Percentiles rank a stretch among this genome's conserved stretches.
These are phyloP conservation scores for Bidens hawaiensis DNA, from an alignment of 140 eudicot genomes.

Conservation along the genomic window DNA sequence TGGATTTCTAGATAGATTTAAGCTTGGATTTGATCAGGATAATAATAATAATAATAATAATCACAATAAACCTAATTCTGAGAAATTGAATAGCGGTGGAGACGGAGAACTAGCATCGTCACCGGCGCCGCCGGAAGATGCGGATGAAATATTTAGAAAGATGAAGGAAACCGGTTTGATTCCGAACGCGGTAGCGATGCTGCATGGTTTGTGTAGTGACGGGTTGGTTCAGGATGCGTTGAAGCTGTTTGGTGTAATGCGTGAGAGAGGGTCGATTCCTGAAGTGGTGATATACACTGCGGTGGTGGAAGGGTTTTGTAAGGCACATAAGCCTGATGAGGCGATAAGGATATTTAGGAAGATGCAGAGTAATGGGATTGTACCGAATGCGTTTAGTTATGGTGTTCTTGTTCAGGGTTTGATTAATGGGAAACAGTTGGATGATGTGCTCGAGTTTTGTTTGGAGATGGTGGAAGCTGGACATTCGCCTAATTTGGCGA, in stretches of 20 bases:
- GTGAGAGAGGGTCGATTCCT: conserved; percentile 84
- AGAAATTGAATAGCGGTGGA: neutral
- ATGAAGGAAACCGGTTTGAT: conserved; percentile 92
- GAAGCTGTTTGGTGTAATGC: conserved; percentile 87
- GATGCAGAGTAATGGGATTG: conserved; percentile 65
- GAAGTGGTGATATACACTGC: conserved; percentile 94
- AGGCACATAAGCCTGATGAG: conserved; percentile 73
- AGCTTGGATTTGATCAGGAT: conserved; percentile 53
- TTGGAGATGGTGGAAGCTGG: conserved; percentile 86
- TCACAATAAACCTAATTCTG: neutral
- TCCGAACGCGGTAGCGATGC: conserved; percentile 95
- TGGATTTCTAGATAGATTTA: conserved; percentile 68
- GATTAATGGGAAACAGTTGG: conserved; percentile 42
- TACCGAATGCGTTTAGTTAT: conserved; percentile 76
- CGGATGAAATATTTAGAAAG: conserved; percentile 78
- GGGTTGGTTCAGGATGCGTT: conserved; percentile 91
- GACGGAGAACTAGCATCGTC: conserved; percentile 5
- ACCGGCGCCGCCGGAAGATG: conserved; percentile 53
- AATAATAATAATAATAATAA: neutral
- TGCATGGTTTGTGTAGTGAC: conserved; percentile 80
- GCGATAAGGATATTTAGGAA: conserved; percentile 76
- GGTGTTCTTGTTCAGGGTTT: conserved; percentile 66
- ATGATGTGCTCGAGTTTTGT: conserved; percentile 53
- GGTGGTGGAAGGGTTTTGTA: conserved; percentile 84
- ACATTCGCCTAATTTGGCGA: conserved; percentile 61